phyloP scores from a whole-genome alignment of 495 filamentous ascomycete species.

The Staphylotrichum tortipilum region DNA sequence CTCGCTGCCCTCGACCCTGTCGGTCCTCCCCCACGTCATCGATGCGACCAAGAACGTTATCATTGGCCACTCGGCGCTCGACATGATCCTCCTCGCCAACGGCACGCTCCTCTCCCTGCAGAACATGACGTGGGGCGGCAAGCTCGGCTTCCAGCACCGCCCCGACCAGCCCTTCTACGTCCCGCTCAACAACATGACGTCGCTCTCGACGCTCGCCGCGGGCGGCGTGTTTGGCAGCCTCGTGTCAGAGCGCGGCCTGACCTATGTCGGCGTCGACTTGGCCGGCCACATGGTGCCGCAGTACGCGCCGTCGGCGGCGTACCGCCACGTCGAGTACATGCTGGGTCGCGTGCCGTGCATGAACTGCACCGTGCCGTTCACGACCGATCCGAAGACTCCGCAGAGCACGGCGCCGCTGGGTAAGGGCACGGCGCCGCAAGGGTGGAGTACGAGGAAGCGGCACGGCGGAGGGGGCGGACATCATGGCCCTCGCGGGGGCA shows the following conservation, averaged over 20 bases:
- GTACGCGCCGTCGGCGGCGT: conserved; percentile 54
- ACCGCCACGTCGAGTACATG: conserved; percentile 60
- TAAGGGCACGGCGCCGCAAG: conserved; percentile 22
- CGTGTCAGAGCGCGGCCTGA: conserved; percentile 61
- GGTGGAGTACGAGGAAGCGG: conserved; percentile 15
- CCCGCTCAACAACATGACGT: conserved; percentile 46
- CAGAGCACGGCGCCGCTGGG: conserved; percentile 21
- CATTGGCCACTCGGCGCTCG: conserved; percentile 55
- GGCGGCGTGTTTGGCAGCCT: conserved; percentile 53
- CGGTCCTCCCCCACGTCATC: conserved; percentile 60
- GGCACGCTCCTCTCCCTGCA: conserved; percentile 66
- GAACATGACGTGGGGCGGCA: conserved; percentile 78
- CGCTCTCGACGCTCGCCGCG: conserved; percentile 32
- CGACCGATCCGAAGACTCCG: conserved; percentile 10
- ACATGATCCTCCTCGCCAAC: conserved; percentile 52
- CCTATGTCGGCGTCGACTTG: conserved; percentile 51
- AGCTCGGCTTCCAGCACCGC: conserved; percentile 53
- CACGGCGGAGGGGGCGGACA: neutral
- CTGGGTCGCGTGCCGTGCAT: conserved; percentile 48
- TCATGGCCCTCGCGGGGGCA: too few species aligned
- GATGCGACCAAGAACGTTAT: conserved; percentile 61
- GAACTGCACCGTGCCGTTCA: conserved; percentile 26
- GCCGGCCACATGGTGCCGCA: conserved; percentile 60
- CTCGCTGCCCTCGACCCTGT: conserved; percentile 40
- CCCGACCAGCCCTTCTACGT: conserved; percentile 56